Evolutionary conservation across 2,329 filamentous ascomycete species (phyloP).

Genomic region (Leptographium galeiforme): DNA sequence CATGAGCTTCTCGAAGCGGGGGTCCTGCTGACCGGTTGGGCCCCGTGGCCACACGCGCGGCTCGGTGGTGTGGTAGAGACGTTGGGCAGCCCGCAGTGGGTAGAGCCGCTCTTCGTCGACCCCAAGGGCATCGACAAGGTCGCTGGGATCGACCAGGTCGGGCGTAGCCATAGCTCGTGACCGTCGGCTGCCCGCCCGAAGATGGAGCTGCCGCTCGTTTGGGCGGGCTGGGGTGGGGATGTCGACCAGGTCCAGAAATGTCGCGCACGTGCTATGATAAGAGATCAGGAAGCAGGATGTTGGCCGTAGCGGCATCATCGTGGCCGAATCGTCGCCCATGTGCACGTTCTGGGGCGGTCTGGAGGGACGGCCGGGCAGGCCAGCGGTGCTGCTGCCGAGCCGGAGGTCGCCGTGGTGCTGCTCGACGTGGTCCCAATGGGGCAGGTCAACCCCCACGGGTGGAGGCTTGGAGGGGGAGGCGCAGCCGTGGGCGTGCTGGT

Average conservation of each 20-base stretch:
- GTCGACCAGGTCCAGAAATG: constrained; percentile 48
- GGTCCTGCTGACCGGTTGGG: constrained; percentile 7
- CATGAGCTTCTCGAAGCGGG: constrained; percentile 22
- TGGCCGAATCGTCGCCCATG: constrained; percentile 28
- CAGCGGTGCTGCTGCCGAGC: no score
- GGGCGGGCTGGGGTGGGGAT: constrained; percentile 23
- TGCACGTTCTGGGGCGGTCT: constrained; percentile 30
- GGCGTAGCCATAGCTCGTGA: constrained; percentile 10
- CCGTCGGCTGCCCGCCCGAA: constrained; percentile 28
- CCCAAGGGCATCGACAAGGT: constrained; percentile 3
- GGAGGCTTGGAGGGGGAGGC: neutral
- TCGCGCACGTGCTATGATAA: constrained; percentile 37
- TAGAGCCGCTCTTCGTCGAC: constrained; percentile 2
- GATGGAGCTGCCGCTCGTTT: constrained; percentile 32
- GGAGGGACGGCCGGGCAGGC: neutral
- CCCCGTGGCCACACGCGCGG: constrained; percentile 22
- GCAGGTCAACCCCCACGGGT: no score
- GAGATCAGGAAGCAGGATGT: constrained; percentile 39
- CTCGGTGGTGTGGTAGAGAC: constrained; percentile 13
- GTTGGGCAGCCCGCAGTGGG: constrained; percentile 11
- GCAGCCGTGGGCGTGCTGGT: neutral
- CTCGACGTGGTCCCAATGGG: no score
- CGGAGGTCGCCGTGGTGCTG: no score
- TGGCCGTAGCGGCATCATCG: constrained; percentile 31
- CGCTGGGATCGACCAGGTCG: neutral